Evolutionary conservation across 306 rosid species (phyloP).

Genomic region (Citrullus amarus): DNA sequence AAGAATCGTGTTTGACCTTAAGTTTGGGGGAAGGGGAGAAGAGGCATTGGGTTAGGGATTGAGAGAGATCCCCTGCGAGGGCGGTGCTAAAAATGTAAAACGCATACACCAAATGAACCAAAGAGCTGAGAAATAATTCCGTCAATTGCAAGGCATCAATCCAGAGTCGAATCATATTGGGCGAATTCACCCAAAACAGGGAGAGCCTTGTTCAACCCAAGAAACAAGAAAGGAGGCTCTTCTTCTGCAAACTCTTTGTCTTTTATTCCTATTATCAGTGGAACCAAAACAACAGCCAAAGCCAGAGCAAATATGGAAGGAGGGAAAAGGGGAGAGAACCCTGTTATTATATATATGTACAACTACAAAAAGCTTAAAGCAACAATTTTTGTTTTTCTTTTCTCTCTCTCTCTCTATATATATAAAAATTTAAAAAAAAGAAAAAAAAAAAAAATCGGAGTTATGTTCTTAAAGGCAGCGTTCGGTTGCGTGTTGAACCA

Average conservation of each 20-base stretch:
- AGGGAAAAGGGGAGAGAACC: background rate
- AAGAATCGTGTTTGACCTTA: constrained; percentile 12
- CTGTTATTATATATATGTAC: too few relatives aligned
- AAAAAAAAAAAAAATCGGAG: too few relatives aligned
- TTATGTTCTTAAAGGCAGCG: too few relatives aligned
- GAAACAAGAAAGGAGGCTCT: background rate
- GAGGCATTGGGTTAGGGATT: constrained; percentile 28
- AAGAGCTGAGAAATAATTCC: constrained; percentile 54
- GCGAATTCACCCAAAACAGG: background rate
- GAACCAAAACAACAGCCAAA: too few relatives aligned
- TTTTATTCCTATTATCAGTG: too few relatives aligned
- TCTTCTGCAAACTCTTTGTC: background rate
- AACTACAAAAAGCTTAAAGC: too few relatives aligned
- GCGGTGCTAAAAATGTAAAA: constrained; percentile 85
- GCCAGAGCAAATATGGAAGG: background rate
- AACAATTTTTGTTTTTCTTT: too few relatives aligned
- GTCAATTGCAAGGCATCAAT: constrained; percentile 33
- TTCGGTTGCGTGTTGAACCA: too few relatives aligned
- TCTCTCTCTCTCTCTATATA: too few relatives aligned
- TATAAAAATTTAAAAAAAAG: too few relatives aligned
- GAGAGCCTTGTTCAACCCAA: constrained; percentile 9
- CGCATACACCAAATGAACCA: constrained; percentile 75
- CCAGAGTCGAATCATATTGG: constrained; percentile 55
- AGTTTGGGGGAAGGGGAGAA: constrained; percentile 22
- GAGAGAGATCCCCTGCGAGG: constrained; percentile 76